A percentile compares a stretch with the other conserved stretches of the same genome.
Conservation (phyloP, 164 flowering plant genomes). For the Vitis labrusca region DNA sequence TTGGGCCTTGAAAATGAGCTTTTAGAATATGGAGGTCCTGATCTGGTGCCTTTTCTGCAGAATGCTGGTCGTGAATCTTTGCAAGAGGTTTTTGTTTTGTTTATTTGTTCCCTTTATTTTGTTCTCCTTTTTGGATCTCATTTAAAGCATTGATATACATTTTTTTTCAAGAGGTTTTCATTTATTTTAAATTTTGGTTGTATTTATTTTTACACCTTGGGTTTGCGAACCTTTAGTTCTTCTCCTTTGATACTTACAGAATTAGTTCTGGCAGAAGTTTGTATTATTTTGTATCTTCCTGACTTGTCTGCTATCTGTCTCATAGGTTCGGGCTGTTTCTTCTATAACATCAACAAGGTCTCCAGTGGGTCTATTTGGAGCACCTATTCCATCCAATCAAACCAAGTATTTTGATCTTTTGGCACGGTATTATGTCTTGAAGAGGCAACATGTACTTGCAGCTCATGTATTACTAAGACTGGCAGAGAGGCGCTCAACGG, state of each 20-base stretch:
- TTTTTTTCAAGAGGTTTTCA: not conserved
- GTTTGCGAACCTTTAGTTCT: not conserved
- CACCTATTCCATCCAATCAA: constrained; percentile 42
- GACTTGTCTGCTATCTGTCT: constrained; percentile 6
- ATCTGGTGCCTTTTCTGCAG: constrained; percentile 92
- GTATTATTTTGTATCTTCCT: not conserved
- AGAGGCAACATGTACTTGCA: constrained; percentile 89
- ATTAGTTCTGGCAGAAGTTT: not conserved
- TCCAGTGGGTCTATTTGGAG: constrained; percentile 45
- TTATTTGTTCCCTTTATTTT: constrained; percentile 4
- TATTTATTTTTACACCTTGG: not conserved
- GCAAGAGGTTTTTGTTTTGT: constrained; percentile 49
- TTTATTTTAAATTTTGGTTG: not conserved
- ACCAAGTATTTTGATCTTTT: constrained; percentile 84
- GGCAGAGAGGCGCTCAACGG: constrained; percentile 82
- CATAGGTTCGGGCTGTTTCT: constrained; percentile 56
- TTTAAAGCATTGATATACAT: not conserved
- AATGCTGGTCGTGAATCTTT: constrained; percentile 64
- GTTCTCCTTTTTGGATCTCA: constrained; percentile 1
- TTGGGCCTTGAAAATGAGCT: constrained; percentile 88
- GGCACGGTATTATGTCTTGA: constrained; percentile 89
- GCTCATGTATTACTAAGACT: constrained; percentile 85
- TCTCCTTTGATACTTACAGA: too few species aligned
- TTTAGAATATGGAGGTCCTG: constrained; percentile 94
- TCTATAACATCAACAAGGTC: constrained; percentile 41